Conservation (phyloP, 768 basidiomycete genomes). For the Albatrellus ellisii region DNA sequence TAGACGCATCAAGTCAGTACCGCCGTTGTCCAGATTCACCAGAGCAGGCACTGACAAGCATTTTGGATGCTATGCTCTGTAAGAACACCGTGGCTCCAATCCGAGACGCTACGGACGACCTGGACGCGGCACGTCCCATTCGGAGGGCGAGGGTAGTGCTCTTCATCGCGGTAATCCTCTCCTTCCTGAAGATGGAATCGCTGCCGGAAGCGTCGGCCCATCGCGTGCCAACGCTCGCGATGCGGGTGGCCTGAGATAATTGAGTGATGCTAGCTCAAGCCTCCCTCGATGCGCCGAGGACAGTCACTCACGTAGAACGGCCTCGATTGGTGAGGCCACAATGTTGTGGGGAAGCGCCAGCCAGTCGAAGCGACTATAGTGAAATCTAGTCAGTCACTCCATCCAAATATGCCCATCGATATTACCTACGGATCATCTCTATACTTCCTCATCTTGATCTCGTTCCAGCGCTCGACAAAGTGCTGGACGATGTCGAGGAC, state of each 20-base stretch:
- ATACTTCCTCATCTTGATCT: conserved; percentile 68
- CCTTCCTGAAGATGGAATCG: conserved; percentile 18
- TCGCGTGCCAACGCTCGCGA: conserved; percentile 39
- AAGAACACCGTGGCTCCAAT: conserved; percentile 92
- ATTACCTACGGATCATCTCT: conserved; percentile 29
- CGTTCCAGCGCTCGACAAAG: conserved; percentile 88
- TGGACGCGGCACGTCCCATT: conserved; percentile 58
- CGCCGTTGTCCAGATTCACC: neutral
- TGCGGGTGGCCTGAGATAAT: conserved; percentile 65
- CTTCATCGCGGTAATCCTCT: conserved; percentile 24
- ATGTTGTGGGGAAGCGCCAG: conserved; percentile 73
- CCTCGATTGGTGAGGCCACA: conserved; percentile 45
- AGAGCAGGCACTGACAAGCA: conserved; percentile 76
- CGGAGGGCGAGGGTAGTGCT: conserved; percentile 26
- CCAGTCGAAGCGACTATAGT: conserved; percentile 41
- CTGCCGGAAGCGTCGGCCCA: conserved; percentile 17
- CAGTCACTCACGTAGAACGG: conserved; percentile 40
- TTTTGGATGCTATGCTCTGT: conserved; percentile 89
- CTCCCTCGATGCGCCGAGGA: too few species aligned
- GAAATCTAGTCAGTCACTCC: neutral
- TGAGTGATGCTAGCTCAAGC: too few species aligned
- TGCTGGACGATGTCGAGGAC: conserved; percentile 91
- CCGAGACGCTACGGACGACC: conserved; percentile 73
- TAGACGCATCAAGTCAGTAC: neutral
- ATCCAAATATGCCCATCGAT: neutral